Evolutionary conservation across 345 rosid genomes (phyloP).

Genomic region (Syzygium oleosum): DNA sequence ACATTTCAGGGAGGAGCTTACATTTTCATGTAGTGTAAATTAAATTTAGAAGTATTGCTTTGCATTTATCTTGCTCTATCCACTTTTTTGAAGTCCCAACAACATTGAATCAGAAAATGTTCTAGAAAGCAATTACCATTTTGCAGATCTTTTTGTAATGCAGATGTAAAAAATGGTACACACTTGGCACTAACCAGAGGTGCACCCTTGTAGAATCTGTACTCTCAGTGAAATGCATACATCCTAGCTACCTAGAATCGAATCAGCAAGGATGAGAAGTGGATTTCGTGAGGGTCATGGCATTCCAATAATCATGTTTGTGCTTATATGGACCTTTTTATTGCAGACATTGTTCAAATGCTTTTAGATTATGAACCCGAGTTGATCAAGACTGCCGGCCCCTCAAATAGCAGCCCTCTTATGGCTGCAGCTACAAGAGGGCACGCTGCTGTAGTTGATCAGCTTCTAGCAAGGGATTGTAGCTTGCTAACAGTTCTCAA

Average conservation of each 20-base stretch:
- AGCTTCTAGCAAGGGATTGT: conserved; percentile 69
- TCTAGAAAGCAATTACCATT: neutral
- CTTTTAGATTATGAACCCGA: conserved; percentile 75
- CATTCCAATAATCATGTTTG: neutral
- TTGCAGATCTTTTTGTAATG: neutral
- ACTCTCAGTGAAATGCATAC: neutral
- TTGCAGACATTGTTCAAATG: conserved; percentile 78
- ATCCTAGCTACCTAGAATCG: neutral
- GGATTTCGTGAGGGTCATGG: neutral
- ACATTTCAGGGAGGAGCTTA: neutral
- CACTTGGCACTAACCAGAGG: neutral
- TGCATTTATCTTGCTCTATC: neutral
- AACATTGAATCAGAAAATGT: neutral
- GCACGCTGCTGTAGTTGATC: conserved; percentile 77
- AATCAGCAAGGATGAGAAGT: neutral
- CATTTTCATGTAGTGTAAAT: neutral
- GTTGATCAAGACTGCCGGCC: conserved; percentile 63
- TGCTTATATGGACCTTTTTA: conserved; percentile 4
- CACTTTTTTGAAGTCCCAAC: neutral
- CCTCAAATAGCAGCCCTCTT: conserved; percentile 86
- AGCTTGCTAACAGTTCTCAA: conserved; percentile 63
- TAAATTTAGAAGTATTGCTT: neutral
- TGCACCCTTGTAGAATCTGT: neutral
- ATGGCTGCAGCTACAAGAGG: conserved; percentile 88
- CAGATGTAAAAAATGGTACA: neutral